Evolutionary conservation across 1,284 basidiomycete genomes (phyloP).

Genomic region (Puccinia brachypodii): DNA sequence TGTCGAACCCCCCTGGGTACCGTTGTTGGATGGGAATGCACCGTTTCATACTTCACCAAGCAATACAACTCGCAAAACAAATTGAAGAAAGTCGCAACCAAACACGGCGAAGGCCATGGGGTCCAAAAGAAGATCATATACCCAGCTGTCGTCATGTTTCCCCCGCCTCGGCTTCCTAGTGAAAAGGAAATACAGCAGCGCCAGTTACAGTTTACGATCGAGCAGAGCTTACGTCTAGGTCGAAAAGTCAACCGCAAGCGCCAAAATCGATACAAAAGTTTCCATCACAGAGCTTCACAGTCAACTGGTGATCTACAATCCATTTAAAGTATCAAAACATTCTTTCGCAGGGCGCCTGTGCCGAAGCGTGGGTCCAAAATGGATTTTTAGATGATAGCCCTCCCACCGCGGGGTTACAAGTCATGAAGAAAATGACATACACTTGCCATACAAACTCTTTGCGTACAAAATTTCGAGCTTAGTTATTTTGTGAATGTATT

Average conservation of each 20-base stretch:
- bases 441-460: too few relatives aligned
- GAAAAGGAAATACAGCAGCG: constrained; percentile 21
- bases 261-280: background rate
- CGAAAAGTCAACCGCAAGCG: constrained; percentile 1
- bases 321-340: too few relatives aligned
- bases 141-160: constrained; percentile 28
- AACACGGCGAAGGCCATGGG: background rate
- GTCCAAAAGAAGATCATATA: background rate
- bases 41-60: background rate
- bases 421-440: too few relatives aligned
- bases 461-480: too few relatives aligned
- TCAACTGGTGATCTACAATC: background rate
- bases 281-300: background rate
- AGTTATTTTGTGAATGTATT: too few relatives aligned
- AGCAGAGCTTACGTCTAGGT: constrained; percentile 7
- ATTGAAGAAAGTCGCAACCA: background rate
- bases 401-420: too few relatives aligned
- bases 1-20: constrained; percentile 15
- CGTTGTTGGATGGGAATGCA: constrained; percentile 20
- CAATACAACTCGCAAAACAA: background rate
- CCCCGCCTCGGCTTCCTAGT: constrained; percentile 16
- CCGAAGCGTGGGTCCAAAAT: too few relatives aligned
- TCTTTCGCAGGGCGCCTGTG: too few relatives aligned
- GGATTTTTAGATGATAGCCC: too few relatives aligned
- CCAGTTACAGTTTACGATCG: constrained; percentile 10